Evolutionary conservation across 2,329 filamentous ascomycete genomes (phyloP), one percentile per base, ranked within the genome.

Genomic region (Fusarium pilosicola): DNA sequence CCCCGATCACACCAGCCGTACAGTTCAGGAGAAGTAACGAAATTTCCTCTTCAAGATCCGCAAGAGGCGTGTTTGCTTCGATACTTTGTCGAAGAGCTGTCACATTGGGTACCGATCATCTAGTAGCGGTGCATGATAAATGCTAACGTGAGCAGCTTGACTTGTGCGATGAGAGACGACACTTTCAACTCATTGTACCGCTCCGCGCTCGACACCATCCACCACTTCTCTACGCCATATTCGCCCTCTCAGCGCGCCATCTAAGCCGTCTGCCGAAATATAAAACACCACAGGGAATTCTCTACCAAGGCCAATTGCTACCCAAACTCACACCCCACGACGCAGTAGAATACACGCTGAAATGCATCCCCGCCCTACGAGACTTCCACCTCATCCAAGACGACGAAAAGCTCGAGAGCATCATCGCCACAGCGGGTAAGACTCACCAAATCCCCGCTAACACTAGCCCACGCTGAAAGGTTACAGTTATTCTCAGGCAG

Each of bases 1-100:
- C 75, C 75, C 4, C 51, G 62, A 30, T 38, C 63, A 39, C 49
- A 65, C 24, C 57, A 65, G 26, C 36, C 42, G 15, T 65, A 59
- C 61, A 73, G 46, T 38, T 36, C 26, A 14, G 49, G n/a, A n/a
- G 73, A 70, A 48, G 20, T 51, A 3, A 64, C 45, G 0, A 56
- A 32, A 22, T 83, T 83, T 24, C 82, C 82, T 0, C 59, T 83
- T 1, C 66, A 78, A 20, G 77, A 83, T 61, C 77, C 80, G 3
- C 82, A 83, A 11, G 82, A 84, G 55, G 82, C 82, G 1, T 84
- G 82, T 34, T 70, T 84, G 10, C 72, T 84, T 18, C 74, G 82
- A 7, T 84, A 84, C 57, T 84, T 83, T 65, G 77, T 83, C 15
- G 82, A 84, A 34, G 82, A 84, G 52, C 75, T 84, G 17, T 83